Conservation (phyloP, 106 monocot species). For the Dioscorea dumetorum region DNA sequence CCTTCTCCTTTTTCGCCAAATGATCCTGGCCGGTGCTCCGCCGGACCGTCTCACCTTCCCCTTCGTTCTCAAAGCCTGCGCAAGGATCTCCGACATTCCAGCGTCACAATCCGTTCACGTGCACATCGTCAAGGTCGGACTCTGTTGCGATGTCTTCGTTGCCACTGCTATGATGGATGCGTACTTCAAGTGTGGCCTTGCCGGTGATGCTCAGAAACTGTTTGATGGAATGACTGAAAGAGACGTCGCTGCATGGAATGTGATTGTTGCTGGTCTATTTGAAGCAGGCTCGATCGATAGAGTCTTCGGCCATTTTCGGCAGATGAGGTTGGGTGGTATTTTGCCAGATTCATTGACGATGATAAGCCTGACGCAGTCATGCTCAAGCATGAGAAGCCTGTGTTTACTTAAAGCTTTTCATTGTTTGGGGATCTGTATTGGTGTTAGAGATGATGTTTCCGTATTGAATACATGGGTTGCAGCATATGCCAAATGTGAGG, state of each 20-base stretch:
- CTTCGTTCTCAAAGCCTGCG: slow-evolving; percentile 9
- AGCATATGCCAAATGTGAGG: slow-evolving; percentile 30
- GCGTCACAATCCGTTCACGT: slow-evolving; percentile 1
- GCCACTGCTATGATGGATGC: slow-evolving; percentile 18
- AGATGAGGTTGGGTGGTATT: slow-evolving; percentile 18
- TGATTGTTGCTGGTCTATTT: slow-evolving; percentile 17
- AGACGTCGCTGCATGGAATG: slow-evolving; percentile 31
- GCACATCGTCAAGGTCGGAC: slow-evolving; percentile 27
- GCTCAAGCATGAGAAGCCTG: slow-evolving; percentile 1
- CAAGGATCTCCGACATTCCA: not conserved
- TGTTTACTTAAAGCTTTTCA: slow-evolving; percentile 13
- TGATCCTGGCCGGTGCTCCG: not conserved
- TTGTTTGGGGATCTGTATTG: slow-evolving; percentile 17
- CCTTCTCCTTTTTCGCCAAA: not conserved
- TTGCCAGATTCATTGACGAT: slow-evolving; percentile 23
- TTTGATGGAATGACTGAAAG: slow-evolving; percentile 27
- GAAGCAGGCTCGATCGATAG: slow-evolving; percentile 8
- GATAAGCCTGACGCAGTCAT: slow-evolving; percentile 15
- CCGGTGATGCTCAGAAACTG: slow-evolving; percentile 3
- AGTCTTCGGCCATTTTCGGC: slow-evolving; percentile 10
- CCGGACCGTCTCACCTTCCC: slow-evolving; percentile 5
- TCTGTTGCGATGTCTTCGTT: slow-evolving; percentile 27
- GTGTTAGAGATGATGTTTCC: slow-evolving; percentile 14
- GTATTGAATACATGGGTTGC: slow-evolving; percentile 32
- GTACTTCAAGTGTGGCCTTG: slow-evolving; percentile 11